Percentiles rank a stretch among this genome's conserved stretches.
These are phyloP conservation scores for Phaseolus coccineus DNA, from an alignment of 331 rosid genomes.

Conservation along the genomic window DNA sequence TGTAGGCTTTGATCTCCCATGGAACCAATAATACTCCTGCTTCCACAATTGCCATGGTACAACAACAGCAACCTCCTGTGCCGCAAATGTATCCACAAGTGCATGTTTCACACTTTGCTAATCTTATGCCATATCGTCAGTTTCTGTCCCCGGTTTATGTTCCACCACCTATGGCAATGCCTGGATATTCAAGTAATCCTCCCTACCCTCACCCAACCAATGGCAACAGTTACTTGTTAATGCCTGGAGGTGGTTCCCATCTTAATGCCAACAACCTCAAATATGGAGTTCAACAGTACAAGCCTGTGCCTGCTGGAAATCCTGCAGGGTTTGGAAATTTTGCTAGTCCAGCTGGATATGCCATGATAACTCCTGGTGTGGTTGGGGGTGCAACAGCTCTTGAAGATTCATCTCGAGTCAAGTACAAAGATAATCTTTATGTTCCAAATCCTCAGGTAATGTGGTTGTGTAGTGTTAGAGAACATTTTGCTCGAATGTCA, in stretches of 20 bases:
- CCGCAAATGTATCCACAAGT: slow-evolving; percentile 98
- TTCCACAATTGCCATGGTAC: slow-evolving; percentile 79
- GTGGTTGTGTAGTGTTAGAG: not conserved
- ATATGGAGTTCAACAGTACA: slow-evolving; percentile 93
- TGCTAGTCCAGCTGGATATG: slow-evolving; percentile 80
- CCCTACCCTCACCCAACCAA: slow-evolving; percentile 91
- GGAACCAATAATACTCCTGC: slow-evolving; percentile 61
- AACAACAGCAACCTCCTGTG: slow-evolving; percentile 82
- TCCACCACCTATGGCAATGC: slow-evolving; percentile 97
- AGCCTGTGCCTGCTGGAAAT: slow-evolving; percentile 89
- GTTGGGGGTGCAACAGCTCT: slow-evolving; percentile 81
- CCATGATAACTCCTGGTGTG: slow-evolving; percentile 81
- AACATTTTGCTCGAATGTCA: not conserved
- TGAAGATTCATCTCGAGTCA: slow-evolving; percentile 90
- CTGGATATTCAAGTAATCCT: slow-evolving; percentile 84
- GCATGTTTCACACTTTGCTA: slow-evolving; percentile 87
- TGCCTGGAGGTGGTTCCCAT: slow-evolving; percentile 93
- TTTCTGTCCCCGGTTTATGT: slow-evolving; percentile 88
- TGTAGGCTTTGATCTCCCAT: slow-evolving; percentile 74
- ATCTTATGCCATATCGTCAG: slow-evolving; percentile 96
- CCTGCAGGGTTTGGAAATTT: slow-evolving; percentile 89
- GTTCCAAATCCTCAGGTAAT: slow-evolving; percentile 95
- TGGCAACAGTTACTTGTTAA: slow-evolving; percentile 85
- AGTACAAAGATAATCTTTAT: slow-evolving; percentile 90
- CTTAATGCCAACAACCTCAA: slow-evolving; percentile 81